phyloP scores from a whole-genome alignment of 345 rosid species.

The Rhizophora apiculata region DNA sequence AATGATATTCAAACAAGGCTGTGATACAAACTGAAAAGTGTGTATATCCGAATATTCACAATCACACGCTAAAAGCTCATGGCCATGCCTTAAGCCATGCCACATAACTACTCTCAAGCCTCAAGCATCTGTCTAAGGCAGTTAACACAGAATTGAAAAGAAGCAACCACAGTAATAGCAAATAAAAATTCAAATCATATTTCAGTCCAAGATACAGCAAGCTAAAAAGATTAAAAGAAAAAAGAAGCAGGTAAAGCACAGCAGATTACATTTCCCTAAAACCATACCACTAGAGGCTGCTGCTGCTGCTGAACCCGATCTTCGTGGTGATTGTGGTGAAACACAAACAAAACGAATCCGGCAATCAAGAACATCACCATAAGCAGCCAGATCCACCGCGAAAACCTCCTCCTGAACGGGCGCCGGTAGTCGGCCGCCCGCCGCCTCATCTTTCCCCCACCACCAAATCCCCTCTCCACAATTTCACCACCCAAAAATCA shows the following conservation, averaged over 20 bases:
- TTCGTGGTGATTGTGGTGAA: conserved; percentile 80
- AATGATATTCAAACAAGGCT: background rate
- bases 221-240: background rate
- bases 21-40: background rate
- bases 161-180: background rate
- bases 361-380: conserved; percentile 63
- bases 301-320: conserved; percentile 34
- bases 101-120: background rate
- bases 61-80: background rate
- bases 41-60: background rate
- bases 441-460: conserved; percentile 66
- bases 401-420: conserved; percentile 79
- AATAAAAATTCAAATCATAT: too few relatives aligned
- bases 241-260: background rate
- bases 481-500: conserved; percentile 42
- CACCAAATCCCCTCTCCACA: conserved; percentile 31
- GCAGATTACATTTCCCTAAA: background rate
- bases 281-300: conserved; percentile 9
- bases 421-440: conserved; percentile 97
- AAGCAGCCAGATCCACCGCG: conserved; percentile 82
- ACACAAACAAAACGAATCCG: conserved; percentile 72
- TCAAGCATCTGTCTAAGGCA: background rate
- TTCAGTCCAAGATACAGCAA: background rate
- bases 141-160: background rate
- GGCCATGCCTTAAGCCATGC: background rate